Evolutionary conservation across 495 filamentous ascomycete genomes (phyloP), one percentile per base, ranked within the genome.

Genomic region (Hyphodiscus hymeniophilus): DNA sequence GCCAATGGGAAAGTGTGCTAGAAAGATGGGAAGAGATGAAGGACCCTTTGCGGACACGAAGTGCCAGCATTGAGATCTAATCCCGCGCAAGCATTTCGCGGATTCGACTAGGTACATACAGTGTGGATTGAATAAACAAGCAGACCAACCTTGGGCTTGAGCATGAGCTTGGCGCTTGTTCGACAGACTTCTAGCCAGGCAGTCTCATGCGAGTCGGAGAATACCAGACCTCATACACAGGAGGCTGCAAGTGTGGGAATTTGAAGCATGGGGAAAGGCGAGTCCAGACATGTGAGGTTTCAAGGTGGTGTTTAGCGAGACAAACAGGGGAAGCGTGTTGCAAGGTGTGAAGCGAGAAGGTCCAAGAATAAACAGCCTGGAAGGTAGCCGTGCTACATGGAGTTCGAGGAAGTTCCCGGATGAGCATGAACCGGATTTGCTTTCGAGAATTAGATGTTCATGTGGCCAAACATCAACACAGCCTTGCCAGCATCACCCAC

Each of bases 201-300:
- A 39, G 51, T 58, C 55, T 58, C 55, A 58, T 49, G 47, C 30
- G 7, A 48, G 55, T 58, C 47, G 35, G 51, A 55, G 55, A 45
- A 31, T 53, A 18, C 12, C 34, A 24, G 15, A 42, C 41, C 17
- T 41, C 47, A 45, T 31, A 16, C 22, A 8, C 1, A 21, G 13
- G 33, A n/a, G 24, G 42, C 21, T 15, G 11, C n/a, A 26, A 26
- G 39, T 24, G 6, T 34, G 3, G 15, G 21, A 6, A 26, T 36
- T 38, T 49, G 50, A 40, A 30, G 51, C 42, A 42, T 36, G 42
- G 38, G 8, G 13, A 12, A 39, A 36, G 50, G 15, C 8, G 21
- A 22, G 13, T 8, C 36, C 35, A 52, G 28, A 57, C 50, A 35
- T 41, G n/a, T 16, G 23, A 13, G 33, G 55, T 58, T 54, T 58